Conservation (phyloP, 306 rosid genomes). For the Vigna reflexopilosa region DNA sequence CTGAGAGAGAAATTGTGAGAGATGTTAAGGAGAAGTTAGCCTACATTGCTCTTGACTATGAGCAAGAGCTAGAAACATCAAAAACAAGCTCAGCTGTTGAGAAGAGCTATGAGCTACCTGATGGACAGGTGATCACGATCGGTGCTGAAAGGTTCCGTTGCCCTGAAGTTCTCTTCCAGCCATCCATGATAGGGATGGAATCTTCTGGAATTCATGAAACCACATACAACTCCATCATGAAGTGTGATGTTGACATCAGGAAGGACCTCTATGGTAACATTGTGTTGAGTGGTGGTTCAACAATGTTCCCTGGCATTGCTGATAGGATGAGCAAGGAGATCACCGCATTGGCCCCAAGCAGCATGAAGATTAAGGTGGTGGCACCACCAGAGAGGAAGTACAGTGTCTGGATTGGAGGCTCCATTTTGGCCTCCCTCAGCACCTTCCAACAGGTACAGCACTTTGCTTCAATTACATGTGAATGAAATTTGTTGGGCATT, state of each 20-base stretch:
- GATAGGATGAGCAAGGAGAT: constrained; percentile 99
- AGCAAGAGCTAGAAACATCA: constrained; percentile 88
- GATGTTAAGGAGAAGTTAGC: constrained; percentile 93
- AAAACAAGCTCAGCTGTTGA: constrained; percentile 92
- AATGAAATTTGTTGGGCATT: background rate
- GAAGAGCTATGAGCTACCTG: constrained; percentile 96
- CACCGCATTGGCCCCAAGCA: constrained; percentile 92
- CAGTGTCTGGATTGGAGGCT: constrained; percentile 98
- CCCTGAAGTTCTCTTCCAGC: constrained; percentile 99
- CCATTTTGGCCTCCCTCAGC: constrained; percentile 97
- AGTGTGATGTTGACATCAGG: constrained; percentile 95
- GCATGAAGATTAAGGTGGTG: constrained; percentile 96
- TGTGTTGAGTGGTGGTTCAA: constrained; percentile 93
- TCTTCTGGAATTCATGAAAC: constrained; percentile 95
- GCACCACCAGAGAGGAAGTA: constrained; percentile 98
- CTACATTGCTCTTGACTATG: constrained; percentile 92
- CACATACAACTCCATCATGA: constrained; percentile 97
- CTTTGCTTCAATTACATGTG: background rate
- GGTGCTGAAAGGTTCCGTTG: constrained; percentile 95
- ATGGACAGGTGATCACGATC: constrained; percentile 94
- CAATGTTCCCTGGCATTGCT: constrained; percentile 98
- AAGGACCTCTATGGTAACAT: constrained; percentile 96
- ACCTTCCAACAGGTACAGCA: constrained; percentile 96
- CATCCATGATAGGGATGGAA: constrained; percentile 99
- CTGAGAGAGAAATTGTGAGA: constrained; percentile 98